Evolutionary conservation across 352 stramenopile genomes (phyloP), one percentile per base, ranked within the genome.

Genomic region (Pythium phragmitis): DNA sequence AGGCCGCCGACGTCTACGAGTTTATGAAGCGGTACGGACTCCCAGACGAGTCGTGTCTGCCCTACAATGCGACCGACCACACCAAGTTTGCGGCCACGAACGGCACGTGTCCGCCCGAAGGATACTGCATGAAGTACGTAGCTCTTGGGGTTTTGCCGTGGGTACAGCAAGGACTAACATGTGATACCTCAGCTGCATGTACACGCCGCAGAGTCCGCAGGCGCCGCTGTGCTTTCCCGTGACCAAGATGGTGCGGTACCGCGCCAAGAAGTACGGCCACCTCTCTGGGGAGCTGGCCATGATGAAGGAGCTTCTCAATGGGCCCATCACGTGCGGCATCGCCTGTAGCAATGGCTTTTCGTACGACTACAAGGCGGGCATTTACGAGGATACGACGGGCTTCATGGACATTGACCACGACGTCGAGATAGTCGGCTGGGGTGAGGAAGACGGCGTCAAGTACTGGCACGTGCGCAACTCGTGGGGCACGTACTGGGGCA

Each of bases 381-480:
- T 98, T 57, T 79, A 97, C 39, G 77, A 96, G 51, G 85, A 96
- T 67, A 98, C 92, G 60, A 94, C 80, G 7, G 80, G 83, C 6
- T 91, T 91, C 42, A 92, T 87, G 73, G 80, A 91, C 61, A 82
- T 96, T 68, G 81, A 94, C 65, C 86, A 94, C 73, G 86, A 92
- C 57, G 79, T 92, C 21, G 84, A 92, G 57, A 50, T 92, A 26
- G 82, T 94, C 28, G 96, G 96, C 16, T 99, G 96, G 96, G 97
- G 96, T 57, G 84, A 90, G 50, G 82, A 91, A 41, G 76, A 97
- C 57, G 79, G 90, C 63, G 71, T 94, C 64, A 96, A 97, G 77
- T 99, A 98, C 78, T 99, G 96, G 96, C 95, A 98, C 75, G 80
- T 98, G 36, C 92, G 97, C 60, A 98, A 99, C 88, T 91, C 90